A percentile compares a stretch with the other conserved stretches of the same genome.
phyloP scores from a whole-genome alignment of 495 filamentous ascomycete species.

The Aspergillus haitiensis region DNA sequence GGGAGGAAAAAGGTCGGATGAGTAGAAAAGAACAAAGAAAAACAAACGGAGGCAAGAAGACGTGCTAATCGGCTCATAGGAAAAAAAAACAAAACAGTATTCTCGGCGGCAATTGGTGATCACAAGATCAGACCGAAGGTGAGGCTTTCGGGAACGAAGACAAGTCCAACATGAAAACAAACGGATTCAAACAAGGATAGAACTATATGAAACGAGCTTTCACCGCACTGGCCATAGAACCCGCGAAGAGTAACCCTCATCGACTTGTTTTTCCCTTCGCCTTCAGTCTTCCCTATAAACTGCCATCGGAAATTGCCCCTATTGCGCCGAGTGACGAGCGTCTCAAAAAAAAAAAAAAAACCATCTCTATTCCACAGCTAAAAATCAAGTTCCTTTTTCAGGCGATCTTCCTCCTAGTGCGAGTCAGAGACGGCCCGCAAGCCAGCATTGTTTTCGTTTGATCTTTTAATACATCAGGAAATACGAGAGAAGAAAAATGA shows the following conservation, averaged over 20 bases:
- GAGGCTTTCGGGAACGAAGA: not conserved
- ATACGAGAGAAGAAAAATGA: conserved; percentile 46
- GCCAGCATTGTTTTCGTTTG: conserved; percentile 46
- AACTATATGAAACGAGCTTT: conserved; percentile 34
- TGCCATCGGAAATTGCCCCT: conserved; percentile 20
- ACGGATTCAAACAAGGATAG: conserved; percentile 31
- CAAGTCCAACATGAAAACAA: conserved; percentile 24
- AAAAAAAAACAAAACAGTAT: conserved; percentile 5
- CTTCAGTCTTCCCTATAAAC: conserved; percentile 11
- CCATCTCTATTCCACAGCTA: conserved; percentile 51
- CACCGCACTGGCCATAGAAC: conserved; percentile 27
- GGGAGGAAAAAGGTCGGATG: conserved; percentile 16
- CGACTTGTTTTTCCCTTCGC: conserved; percentile 20
- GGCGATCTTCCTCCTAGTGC: conserved; percentile 49
- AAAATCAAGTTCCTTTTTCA: conserved; percentile 51
- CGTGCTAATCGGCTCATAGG: conserved; percentile 15
- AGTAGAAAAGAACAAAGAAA: conserved; percentile 16
- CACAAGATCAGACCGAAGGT: conserved; percentile 8
- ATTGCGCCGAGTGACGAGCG: conserved; percentile 26
- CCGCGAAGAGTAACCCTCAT: conserved; percentile 27
- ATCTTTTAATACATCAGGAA: conserved; percentile 54
- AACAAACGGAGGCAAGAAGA: conserved; percentile 10
- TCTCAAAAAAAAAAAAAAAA: conserved; percentile 23
- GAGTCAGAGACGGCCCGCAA: conserved; percentile 48
- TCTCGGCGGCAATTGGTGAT: conserved; percentile 16